phyloP scores from a whole-genome alignment of 352 stramenopile species.

The Phytophthora hybrid region DNA sequence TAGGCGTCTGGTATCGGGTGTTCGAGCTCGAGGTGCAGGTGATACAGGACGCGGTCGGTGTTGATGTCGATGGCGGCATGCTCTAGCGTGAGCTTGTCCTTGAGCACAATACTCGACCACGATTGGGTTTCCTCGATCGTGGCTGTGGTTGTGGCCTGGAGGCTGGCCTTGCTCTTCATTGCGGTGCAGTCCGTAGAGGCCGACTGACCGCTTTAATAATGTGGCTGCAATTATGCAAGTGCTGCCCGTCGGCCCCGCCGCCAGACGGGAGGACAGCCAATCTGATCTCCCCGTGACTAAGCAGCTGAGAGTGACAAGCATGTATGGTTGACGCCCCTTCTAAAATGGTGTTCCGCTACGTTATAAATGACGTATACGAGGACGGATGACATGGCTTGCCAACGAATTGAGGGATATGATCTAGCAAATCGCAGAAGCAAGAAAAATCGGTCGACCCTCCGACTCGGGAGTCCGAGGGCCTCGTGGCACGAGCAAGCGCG shows the following conservation, averaged over 20 bases:
- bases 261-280: slow-evolving; percentile 1
- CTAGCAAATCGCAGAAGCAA: background rate
- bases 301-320: slow-evolving; percentile 1
- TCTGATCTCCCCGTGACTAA: background rate
- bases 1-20: slow-evolving; percentile 45
- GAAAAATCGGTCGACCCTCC: background rate
- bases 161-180: slow-evolving; percentile 33
- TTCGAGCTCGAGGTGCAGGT: slow-evolving; percentile 53
- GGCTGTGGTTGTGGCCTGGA: slow-evolving; percentile 19
- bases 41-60: slow-evolving; percentile 57
- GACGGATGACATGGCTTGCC: background rate
- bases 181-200: background rate
- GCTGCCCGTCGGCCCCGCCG: background rate
- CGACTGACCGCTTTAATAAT: background rate
- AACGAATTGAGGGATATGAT: background rate
- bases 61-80: slow-evolving; percentile 57
- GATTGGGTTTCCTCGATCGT: slow-evolving; percentile 46
- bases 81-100: slow-evolving; percentile 52
- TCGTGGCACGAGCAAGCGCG: too few relatives aligned
- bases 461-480: too few relatives aligned
- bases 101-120: slow-evolving; percentile 55
- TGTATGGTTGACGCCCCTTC: background rate
- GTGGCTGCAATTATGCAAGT: slow-evolving; percentile 11
- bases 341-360: background rate
- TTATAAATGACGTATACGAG: background rate